Base-by-base conservation (phyloP, 1,284 basidiomycete genomes). In the Cystobasidiaceae sp. region DNA sequence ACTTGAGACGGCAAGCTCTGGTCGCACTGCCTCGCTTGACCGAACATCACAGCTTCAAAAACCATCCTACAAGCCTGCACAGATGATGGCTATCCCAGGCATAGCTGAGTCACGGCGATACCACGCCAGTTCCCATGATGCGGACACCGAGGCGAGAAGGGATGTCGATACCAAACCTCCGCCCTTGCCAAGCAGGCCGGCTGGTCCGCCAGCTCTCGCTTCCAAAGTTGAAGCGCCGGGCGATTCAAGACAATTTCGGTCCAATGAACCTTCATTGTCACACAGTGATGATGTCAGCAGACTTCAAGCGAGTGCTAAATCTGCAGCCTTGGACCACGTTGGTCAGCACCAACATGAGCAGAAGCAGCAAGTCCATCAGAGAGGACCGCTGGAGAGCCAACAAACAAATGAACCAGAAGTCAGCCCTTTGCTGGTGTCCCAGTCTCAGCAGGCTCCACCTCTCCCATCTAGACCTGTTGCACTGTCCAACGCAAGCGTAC, bases 61-160 rank as follows among this genome's bases (percentile, higher is more conserved):
- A 13, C 50, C 60, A 4, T 58, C 52, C 13, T 71, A 69, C 41
- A 60, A 48, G 27, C 45, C 67, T 1, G 67, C 67, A 7, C 50
- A 68, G 4, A 69, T 46, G 61, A 71, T 71, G 70, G 30, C 66
- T 13, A 52, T 67, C 17, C 66, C 66, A 4, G 66, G 59, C 17
- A 62, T 58, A 6, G 51, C 44, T 6, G 59, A 56, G 9, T 64
- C 61, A 13, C 19, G 61, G 32, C 19, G 44, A 13, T 55, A 56
- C 25, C 49, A 43, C 23, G 33, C 41, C 17, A 55, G 61, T 19
- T 64, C 61, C n/a, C 43, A 28, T 64, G 1, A 21, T 28, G 4
- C n/a, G 17, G 7, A 13, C 27, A 6, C n/a, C 19, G 27, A n/a
- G n/a, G n/a, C n/a, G n/a, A n/a, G n/a, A 27, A 45, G 21, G n/a